phyloP scores from a whole-genome alignment of 495 filamentous ascomycete species.

The Penicillium egyptiacum region DNA sequence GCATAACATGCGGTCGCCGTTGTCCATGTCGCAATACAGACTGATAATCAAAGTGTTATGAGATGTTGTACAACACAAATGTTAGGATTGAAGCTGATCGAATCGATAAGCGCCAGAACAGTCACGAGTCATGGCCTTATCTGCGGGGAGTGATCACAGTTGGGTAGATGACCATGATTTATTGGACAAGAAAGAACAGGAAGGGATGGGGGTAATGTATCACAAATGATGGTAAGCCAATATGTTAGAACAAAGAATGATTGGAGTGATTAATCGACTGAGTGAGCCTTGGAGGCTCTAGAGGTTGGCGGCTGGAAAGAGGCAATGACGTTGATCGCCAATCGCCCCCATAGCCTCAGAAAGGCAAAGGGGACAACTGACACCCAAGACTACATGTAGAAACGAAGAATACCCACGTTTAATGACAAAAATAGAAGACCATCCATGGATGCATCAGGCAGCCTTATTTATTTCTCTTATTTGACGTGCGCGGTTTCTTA shows the following conservation, averaged over 20 bases:
- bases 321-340: slow-evolving; percentile 9
- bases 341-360: slow-evolving; percentile 4
- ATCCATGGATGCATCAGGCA: slow-evolving; percentile 4
- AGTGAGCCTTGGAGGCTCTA: background rate
- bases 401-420: background rate
- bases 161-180: background rate
- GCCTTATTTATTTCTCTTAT: background rate
- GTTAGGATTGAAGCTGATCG: slow-evolving; percentile 1
- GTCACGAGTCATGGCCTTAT: slow-evolving; percentile 12
- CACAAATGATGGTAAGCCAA: background rate
- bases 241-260: background rate
- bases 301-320: background rate
- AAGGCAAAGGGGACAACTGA: background rate
- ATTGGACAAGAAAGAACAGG: background rate
- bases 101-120: slow-evolving; percentile 7
- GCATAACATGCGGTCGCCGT: slow-evolving; percentile 72
- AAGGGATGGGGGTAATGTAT: background rate
- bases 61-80: slow-evolving; percentile 10
- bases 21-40: slow-evolving; percentile 19
- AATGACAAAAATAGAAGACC: background rate
- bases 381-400: background rate
- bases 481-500: background rate
- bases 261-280: background rate
- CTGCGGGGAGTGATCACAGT: slow-evolving; percentile 6
- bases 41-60: background rate